Percentiles rank a stretch among this genome's conserved stretches.
These are phyloP conservation scores for Aurantiochytrium sp. DNA, from an alignment of 108 stramenopile species.

Conservation along the genomic window DNA sequence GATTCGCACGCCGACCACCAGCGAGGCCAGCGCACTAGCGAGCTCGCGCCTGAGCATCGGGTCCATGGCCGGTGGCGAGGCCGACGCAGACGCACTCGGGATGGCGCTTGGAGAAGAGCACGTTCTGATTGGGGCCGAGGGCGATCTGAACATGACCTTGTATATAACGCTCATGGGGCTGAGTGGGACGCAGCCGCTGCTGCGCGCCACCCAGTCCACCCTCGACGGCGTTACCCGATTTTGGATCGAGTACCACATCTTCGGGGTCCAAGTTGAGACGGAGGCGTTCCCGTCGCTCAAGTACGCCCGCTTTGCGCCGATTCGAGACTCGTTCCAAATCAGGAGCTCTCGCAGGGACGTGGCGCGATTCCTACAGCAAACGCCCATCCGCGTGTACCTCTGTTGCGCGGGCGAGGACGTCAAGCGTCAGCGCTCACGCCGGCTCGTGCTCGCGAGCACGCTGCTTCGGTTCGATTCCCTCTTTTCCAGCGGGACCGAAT, in stretches of 20 bases:
- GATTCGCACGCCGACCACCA: not conserved
- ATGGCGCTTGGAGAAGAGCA: not conserved
- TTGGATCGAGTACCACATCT: conserved; percentile 20
- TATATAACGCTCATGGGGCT: not conserved
- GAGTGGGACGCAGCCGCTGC: not conserved
- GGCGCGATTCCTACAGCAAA: not conserved
- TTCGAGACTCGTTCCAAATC: conserved; percentile 4
- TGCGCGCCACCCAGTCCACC: not conserved
- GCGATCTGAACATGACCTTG: not conserved
- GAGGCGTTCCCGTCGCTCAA: conserved; percentile 27
- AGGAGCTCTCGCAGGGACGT: not conserved
- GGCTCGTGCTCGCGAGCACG: not conserved
- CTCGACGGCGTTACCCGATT: not conserved
- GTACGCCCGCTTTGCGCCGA: conserved; percentile 12
- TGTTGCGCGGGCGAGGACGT: not conserved
- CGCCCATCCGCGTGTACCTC: not conserved
- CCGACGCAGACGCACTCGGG: not conserved
- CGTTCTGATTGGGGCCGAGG: not conserved
- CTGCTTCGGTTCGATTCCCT: not conserved
- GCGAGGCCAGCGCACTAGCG: not conserved
- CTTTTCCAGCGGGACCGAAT: not conserved
- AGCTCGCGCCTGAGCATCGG: no score
- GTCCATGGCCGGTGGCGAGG: no score
- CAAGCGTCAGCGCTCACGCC: not conserved
- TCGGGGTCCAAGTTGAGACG: not conserved